Base-by-base conservation (phyloP, 140 eudicot species). In the Ambrosia hybrid region DNA sequence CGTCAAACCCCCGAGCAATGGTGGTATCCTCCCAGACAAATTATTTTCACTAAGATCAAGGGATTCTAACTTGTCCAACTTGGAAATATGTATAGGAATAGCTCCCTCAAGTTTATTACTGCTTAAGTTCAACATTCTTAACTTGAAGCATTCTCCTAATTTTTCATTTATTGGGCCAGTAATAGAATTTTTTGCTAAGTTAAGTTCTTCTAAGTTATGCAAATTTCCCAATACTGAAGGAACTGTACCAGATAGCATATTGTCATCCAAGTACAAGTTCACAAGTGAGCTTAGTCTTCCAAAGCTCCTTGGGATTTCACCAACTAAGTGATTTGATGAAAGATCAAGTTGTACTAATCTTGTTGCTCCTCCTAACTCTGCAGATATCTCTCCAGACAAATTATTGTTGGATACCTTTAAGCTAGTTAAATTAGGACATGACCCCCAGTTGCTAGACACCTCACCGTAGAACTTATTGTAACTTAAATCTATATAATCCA, bases 101-200 rank as follows among this genome's bases (percentile, higher is more conserved):
- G 8, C 30, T 63, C 51, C 68, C 10, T 63, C 33, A 38, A 63
- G 16, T 36, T 11, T 36, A 15, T 36, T 62, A 36, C 1, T 6
- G 5, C 67, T 62, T 62, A 62, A 37, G 67, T 63, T 63, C 30
- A 63, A 38, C 49, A 14, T 14, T 51, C 51, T n/a, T 63, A 63
- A 63, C 12, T 38, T 63, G 5, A 63, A 37, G 68, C 33, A 63
- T 6, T 63, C 68, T 63, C 68, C 68, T 63, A 63, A 6, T 36
- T 0, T 37, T 63, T 63, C 68, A 38, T 37, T 38, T 6, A 63
- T 63, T 6, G 33, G 12, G 5, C 68, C 68, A 5, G 51, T 63
- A 37, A 63, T 33, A 37, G 51, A 63, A 38, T 63, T 63, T 38
- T 63, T 8, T 63, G 68, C 68, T n/a, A 63, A 38, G 51, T 63